Conservation (phyloP, 129 eudicot species). For the Solidago caesia region DNA sequence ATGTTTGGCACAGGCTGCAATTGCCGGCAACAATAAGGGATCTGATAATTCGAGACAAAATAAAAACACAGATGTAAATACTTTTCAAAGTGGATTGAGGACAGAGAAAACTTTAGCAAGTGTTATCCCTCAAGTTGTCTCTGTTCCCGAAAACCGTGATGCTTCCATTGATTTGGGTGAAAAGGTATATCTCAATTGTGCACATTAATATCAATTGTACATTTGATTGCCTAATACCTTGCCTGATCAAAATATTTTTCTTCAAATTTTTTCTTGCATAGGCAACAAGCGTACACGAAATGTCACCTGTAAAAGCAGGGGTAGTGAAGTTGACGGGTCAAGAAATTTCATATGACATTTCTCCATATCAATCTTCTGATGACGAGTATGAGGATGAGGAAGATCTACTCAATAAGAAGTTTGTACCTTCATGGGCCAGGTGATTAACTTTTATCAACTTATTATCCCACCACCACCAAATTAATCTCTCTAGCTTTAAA, state of each 20-base stretch:
- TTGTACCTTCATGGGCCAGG: conserved; percentile 94
- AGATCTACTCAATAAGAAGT: conserved; percentile 58
- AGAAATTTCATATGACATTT: conserved; percentile 80
- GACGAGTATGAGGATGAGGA: conserved; percentile 83
- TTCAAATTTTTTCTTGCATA: conserved; percentile 19
- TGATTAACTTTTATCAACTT: conserved; percentile 21
- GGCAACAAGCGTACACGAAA: conserved; percentile 41
- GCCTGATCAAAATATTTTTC: not conserved
- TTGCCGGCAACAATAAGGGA: conserved; percentile 40
- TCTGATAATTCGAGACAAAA: conserved; percentile 30
- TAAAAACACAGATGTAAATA: conserved; percentile 32
- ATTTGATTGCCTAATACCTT: not conserved
- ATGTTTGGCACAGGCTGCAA: conserved; percentile 41
- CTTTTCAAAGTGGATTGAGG: conserved; percentile 26
- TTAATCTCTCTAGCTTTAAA: not conserved
- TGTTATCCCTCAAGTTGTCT: conserved; percentile 28
- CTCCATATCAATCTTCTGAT: conserved; percentile 87
- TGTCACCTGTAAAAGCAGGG: conserved; percentile 35
- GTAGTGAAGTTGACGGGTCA: conserved; percentile 27
- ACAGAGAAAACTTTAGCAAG: conserved; percentile 17
- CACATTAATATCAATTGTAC: not conserved
- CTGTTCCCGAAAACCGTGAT: conserved; percentile 32
- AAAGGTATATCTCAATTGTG: conserved; percentile 39
- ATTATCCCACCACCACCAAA: not conserved
- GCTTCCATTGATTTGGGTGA: conserved; percentile 32